Evolutionary conservation across 805 yeast species (phyloP).

Genomic region (Candida orba): DNA sequence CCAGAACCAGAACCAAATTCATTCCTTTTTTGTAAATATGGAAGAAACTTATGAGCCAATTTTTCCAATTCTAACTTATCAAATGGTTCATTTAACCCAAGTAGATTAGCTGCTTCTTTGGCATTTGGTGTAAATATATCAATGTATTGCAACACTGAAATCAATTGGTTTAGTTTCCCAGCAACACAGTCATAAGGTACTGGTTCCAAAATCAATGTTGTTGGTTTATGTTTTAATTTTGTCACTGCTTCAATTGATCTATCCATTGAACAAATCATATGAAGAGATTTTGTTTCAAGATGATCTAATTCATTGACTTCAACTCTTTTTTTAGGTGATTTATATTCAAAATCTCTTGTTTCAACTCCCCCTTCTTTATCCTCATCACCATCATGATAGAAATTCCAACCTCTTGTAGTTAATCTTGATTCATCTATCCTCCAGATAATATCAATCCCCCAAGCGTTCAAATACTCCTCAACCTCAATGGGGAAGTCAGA

Average conservation of each 20-base stretch:
- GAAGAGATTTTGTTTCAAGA: conserved; percentile 35
- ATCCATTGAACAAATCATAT: conserved; percentile 55
- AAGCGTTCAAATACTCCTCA: conserved; percentile 37
- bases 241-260: conserved; percentile 11
- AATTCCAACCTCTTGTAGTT: conserved; percentile 80
- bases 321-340: conserved; percentile 55
- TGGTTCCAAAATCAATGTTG: conserved; percentile 65
- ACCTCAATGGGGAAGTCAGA: conserved; percentile 57
- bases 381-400: conserved; percentile 39
- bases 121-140: conserved; percentile 78
- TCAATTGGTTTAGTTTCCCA: conserved; percentile 35
- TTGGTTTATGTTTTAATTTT: not conserved
- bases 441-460: conserved; percentile 57
- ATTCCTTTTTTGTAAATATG: conserved; percentile 31
- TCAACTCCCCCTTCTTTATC: not conserved
- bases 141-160: conserved; percentile 34
- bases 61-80: conserved; percentile 33
- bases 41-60: conserved; percentile 35
- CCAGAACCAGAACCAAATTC: conserved; percentile 25
- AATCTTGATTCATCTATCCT: conserved; percentile 44
- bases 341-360: conserved; percentile 47
- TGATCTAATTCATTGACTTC: conserved; percentile 44
- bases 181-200: conserved; percentile 67
- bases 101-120: conserved; percentile 67
- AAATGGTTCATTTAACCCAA: conserved; percentile 39